These are phyloP conservation scores for Mycena sanguinolenta DNA, from an alignment of 768 basidiomycete species.

Conservation along the genomic window DNA sequence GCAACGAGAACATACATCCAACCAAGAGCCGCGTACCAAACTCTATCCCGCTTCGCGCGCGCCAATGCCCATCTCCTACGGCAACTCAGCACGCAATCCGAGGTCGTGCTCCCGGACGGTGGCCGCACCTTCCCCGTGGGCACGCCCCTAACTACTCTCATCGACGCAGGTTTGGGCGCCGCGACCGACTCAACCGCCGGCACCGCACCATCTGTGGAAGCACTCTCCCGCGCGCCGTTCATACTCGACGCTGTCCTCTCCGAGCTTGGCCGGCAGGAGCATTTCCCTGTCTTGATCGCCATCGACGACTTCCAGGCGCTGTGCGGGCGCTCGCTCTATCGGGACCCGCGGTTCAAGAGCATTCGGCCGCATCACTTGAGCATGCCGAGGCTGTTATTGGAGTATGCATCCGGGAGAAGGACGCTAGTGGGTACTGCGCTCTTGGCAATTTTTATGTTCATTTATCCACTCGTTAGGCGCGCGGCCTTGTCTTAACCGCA, in stretches of 20 bases:
- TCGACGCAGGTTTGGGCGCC: conserved; percentile 70
- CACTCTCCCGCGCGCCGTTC: conserved; percentile 57
- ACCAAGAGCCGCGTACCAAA: conserved; percentile 71
- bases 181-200: conserved; percentile 41
- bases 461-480: conserved; percentile 55
- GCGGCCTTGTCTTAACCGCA: conserved; percentile 81
- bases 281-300: conserved; percentile 87
- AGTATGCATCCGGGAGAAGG: conserved; percentile 80
- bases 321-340: conserved; percentile 76
- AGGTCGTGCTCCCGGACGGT: conserved; percentile 38
- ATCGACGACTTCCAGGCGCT: conserved; percentile 91
- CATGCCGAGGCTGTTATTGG: conserved; percentile 81
- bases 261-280: conserved; percentile 73
- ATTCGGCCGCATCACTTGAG: conserved; percentile 86
- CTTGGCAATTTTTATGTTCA: neutral
- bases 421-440: conserved; percentile 66
- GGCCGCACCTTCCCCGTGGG: conserved; percentile 58
- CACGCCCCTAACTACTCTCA: conserved; percentile 65
- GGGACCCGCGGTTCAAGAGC: conserved; percentile 75
- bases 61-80: conserved; percentile 67
- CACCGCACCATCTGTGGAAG: neutral
- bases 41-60: conserved; percentile 70
- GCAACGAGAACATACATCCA: conserved; percentile 85
- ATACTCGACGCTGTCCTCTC: conserved; percentile 71
- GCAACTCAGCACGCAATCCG: conserved; percentile 54